Evolutionary conservation across 1,139 yeast species (phyloP), one percentile per base, ranked within the genome.

Genomic region (Yamadazyma blattariae): DNA sequence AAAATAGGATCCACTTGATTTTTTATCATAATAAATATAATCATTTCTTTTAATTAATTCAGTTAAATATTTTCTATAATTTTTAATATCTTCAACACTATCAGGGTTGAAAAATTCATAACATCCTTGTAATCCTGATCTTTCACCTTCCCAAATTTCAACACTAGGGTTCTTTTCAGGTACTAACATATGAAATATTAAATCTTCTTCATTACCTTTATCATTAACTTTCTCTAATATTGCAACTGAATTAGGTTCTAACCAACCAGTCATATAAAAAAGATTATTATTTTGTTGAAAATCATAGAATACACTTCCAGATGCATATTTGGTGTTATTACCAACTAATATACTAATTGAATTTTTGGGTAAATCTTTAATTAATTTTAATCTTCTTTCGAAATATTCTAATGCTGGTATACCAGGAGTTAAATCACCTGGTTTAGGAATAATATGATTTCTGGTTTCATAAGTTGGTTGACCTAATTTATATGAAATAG

Each of bases 101-200:
- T 89, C 97, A 3, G 96, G 96, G 56, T 90, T 92, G 64, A 92
- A 92, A 33, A 82, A 75, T 33, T 87, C 90, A 35, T 63, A 64
- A 1, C 85, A 96, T 10, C 95, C 96, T 33, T 80, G 77, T 7
- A 82, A 70, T 1, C 99, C 99, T 26, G 95, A 82, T 48, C 95
- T 74, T 28, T 77, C 81, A 8, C 99, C 99, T 51, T 90, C 97
- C 99, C 99, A 92, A 44, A 83, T 77, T 57, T 92, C 98, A 21
- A 76, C 77, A 32, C 67, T 67, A 6, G 78, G 74, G 54, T 90
- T 83, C 50, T 82, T 82, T n/a, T 87, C 88, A 2, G 92, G 96
- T 6, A 90, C 96, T 37, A 89, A 64, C 82, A 94, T 76, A 50
- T 85, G 94, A 38, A 85, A 74, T 2, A 71, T 56, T 14, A 79